Evolutionary conservation across 2,329 filamentous ascomycete species (phyloP).

Genomic region (Penicillium brevicompactum): DNA sequence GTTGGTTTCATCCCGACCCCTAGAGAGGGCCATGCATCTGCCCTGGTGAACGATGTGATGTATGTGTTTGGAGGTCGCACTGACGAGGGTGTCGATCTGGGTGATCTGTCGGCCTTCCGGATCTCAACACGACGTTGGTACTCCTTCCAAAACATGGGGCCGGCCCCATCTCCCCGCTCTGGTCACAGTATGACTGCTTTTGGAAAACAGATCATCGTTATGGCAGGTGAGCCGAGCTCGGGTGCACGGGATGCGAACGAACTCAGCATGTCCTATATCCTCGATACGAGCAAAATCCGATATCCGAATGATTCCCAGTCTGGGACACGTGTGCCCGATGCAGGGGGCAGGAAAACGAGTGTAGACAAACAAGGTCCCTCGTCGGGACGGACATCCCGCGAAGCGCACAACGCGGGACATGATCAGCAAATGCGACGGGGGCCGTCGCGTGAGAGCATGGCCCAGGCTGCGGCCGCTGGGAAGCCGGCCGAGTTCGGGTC

Average conservation of each 20-base stretch:
- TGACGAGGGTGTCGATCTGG: slow-evolving; percentile 87
- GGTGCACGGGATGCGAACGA: slow-evolving; percentile 79
- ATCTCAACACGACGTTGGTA: slow-evolving; percentile 91
- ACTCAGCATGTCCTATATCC: slow-evolving; percentile 82
- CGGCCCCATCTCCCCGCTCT: slow-evolving; percentile 87
- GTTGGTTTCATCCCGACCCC: slow-evolving; percentile 96
- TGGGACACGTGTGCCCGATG: slow-evolving; percentile 43
- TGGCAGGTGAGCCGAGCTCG: slow-evolving; percentile 92
- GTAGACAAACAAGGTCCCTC: slow-evolving; percentile 46
- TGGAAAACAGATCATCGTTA: slow-evolving; percentile 86
- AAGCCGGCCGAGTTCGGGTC: slow-evolving; percentile 33
- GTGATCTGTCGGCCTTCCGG: slow-evolving; percentile 84
- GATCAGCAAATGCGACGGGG: slow-evolving; percentile 40
- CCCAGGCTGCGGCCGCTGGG: slow-evolving; percentile 21
- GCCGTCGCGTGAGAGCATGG: slow-evolving; percentile 48
- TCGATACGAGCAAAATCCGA: slow-evolving; percentile 94
- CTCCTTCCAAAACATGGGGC: slow-evolving; percentile 99
- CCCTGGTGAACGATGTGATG: slow-evolving; percentile 96
- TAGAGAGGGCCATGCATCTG: slow-evolving; percentile 90
- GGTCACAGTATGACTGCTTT: slow-evolving; percentile 98
- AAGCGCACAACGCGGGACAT: slow-evolving; percentile 41
- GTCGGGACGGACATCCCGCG: slow-evolving; percentile 46
- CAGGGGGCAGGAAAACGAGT: slow-evolving; percentile 46
- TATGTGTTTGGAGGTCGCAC: slow-evolving; percentile 97
- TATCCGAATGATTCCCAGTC: slow-evolving; percentile 76